Base-by-base conservation (phyloP, 108 stramenopile genomes). In the Fistulifera pelliculosa region DNA sequence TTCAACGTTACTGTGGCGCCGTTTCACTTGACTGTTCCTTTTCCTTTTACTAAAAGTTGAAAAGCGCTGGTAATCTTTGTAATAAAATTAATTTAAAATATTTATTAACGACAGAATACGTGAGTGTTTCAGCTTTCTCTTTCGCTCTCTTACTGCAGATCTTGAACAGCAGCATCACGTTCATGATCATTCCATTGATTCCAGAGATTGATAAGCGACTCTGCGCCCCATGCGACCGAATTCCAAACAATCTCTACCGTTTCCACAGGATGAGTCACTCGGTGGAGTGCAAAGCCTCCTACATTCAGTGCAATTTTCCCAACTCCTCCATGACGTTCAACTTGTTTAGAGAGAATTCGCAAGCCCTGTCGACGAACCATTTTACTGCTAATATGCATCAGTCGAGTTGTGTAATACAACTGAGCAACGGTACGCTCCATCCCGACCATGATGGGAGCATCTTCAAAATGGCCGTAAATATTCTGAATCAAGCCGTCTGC, bases 221-320 rank as follows among this genome's bases (percentile, higher is more conserved):
- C 44, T 8, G 53, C 73, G 15, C 78, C 62, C 82, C 84, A 84
- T 35, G 47, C 47, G 2, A 79, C 25, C 10, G 79, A 77, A 49
- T 80, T 61, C 83, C 80, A 87, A 7, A 70, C 74, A 70, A 68
- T 64, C 7, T 71, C 59, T 10, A 62, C 59, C 17, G 89, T 86
- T 45, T 87, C 83, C 0, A 90, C 51, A 7, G 89, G 89, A 76
- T 90, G 89, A 31, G 68, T 50, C 0, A 70, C 74, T 38, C 79
- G 66, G 56, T 90, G 68, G 38, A 87, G 51, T 13, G 71, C 75
- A 14, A 65, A 61, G 4, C 66, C 75, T n/a, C 60, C 64, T 10
- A 72, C 66, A 45, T 82, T 63, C 28, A 67, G 42, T 16, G 68
- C 81, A 27, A 87, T 70, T 49, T 70, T 56, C 15, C 61, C 80